Base-by-base conservation (phyloP, 169 alveolate species). In the Cryptosporidium baileyi region DNA sequence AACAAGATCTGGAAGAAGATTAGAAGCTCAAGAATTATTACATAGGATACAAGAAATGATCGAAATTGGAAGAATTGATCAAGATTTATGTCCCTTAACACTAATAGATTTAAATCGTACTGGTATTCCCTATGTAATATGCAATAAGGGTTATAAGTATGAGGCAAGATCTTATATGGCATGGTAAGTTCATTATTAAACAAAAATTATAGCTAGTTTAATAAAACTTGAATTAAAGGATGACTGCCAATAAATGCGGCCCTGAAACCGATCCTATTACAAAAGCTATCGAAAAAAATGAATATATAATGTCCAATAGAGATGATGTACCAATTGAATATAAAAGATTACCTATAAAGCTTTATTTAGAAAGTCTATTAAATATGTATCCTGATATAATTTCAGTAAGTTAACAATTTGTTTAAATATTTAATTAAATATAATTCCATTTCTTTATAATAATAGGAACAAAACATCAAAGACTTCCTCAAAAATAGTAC, bases 201-300 rank as follows among this genome's bases (percentile, higher is more conserved):
- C n/a, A 44, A 17, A 4, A 1, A 5, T 15, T 3, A 45, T 9
- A 65, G 49, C 49, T n/a, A 65, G 4, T 34, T 24, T 6, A 15
- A 7, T 26, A 45, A 26, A 38, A n/a, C 45, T 4, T 24, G 15
- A n/a, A 45, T 65, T 65, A 3, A 7, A 74, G 85, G 85, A 74
- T 74, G 85, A 51, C 38, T 30, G 43, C 57, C 49, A 74, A 74
- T 34, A 74, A 38, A 36, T 74, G 85, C 26, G 85, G 85, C n/a
- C 85, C 85, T 5, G 85, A 74, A 57, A 74, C 74, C n/a, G 85
- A 74, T 47, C 85, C 85, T 13, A 51, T 74, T 36, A 74, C 74
- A 36, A 57, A 15, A 57, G 85, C 85, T 24, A 74, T 74, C 32
- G 67, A 51, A 38, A 74, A 51, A 57, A 57, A 74, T 41, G 85